Base-by-base conservation (phyloP, 108 stramenopile species). In the Mediolabrus comicus region DNA sequence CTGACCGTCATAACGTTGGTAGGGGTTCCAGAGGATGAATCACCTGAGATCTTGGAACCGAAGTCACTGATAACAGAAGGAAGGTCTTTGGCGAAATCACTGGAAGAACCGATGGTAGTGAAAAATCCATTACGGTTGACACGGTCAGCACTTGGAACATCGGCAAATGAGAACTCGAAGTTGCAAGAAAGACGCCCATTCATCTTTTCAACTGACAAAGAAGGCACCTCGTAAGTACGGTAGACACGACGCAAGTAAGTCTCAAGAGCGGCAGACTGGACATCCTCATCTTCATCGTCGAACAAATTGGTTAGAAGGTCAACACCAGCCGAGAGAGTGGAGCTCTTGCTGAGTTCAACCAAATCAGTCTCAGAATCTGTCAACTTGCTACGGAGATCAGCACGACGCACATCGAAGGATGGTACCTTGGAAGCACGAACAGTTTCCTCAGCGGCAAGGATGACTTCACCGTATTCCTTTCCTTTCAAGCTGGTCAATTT, bases 241-340 rank as follows among this genome's bases (percentile, higher is more conserved):
- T 97, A 98, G 39, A 98, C 91, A 59, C 98, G 95, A 29, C 96
- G 92, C 55, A 95, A 78, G 82, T 97, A 98, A 22, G 88, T 85
- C 74, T 97, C 95, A 39, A 95, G 52, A 5, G 92, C 90, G 53
- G 88, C 86, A 14, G 59, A 57, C 19, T 85, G 83, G 25, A 98
- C 86, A 14, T 53, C 54, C 25, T 69, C 62, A 69, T 96, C 92
- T 13, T 72, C 53, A 55, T 98, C 96, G 53, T 72, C 67, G 70
- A 98, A 94, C 11, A 98, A 89, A 25, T 83, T 84, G 8, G 95
- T 92, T 49, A 98, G 79, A 61, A 98, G 85, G 68, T 98, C 97
- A 35, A 98, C 97, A 53, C 97, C 97, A 65, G 92, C 95, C 49
- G 92, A 92, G 36, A 95, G 87, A 29, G 90, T 88, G 19, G 83